Evolutionary conservation across 495 filamentous ascomycete genomes (phyloP), one percentile per base, ranked within the genome.

Genomic region (Cercophora scortea): DNA sequence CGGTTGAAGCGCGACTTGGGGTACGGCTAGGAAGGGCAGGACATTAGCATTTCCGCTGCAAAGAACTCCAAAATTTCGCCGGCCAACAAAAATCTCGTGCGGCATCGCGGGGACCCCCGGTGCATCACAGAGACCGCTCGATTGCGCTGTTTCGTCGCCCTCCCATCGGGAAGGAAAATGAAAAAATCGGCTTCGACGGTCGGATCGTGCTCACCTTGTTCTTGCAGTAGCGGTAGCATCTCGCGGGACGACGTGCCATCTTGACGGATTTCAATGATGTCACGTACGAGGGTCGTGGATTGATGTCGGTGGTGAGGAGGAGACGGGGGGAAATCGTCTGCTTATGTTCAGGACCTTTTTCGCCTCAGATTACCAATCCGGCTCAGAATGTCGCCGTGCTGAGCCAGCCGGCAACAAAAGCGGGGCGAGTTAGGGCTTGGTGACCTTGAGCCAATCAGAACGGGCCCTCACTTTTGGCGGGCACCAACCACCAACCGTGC

Each of bases 151-250:
- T 8, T 50, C 54, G 39, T 33, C 13, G 18, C 17, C 16, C 10
- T 56, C 50, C 41, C 50, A 17, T 38, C 19, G 18, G 32, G 15
- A 38, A 54, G 48, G 45, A 40, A 18, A 43, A 41, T 40, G 41
- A 47, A 47, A 53, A 45, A 39, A 5, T 25, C 33, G 32, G 34
- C 25, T 39, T 42, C 54, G 46, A 53, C 49, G 25, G 17, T 57
- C 39, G 17, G 54, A 61, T 53, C 53, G 17, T 39, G 80, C 85
- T 75, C 72, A 93, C 89, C 92, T 96, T 96, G 86, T 96, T 96
- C 89, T 97, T 97, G 89, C 93, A 98, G 85, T 98, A 98, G 74
- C 93, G 90, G 85, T 98, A 98, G 79, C 93, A 98, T 79, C 94
- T 83, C 62, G 93, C 93, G 64, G 93, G 93, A 81, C 93, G 88